Conservation (phyloP, 202 grass and related monocot genomes). For the Eragrostis tef region DNA sequence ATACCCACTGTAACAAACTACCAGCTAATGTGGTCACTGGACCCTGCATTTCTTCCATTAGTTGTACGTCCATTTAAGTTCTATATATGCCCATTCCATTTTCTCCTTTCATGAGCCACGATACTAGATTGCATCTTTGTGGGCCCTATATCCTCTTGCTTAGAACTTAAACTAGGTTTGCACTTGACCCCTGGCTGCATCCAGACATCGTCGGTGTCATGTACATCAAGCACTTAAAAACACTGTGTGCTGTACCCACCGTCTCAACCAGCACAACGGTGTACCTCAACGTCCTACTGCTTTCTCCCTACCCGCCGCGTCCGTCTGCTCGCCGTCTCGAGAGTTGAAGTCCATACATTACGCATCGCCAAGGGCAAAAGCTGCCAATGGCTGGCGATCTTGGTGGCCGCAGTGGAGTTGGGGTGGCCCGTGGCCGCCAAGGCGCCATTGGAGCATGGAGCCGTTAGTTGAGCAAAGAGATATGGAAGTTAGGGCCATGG, state of each 20-base stretch:
- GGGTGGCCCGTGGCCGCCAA: neutral
- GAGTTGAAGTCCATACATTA: neutral
- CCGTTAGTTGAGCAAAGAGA: neutral
- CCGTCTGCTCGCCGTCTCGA: neutral
- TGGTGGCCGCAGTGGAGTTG: constrained; percentile 4
- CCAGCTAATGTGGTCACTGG: neutral
- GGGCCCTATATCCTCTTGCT: neutral
- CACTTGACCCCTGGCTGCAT: constrained; percentile 29
- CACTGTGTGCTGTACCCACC: neutral
- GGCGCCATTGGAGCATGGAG: constrained; percentile 36
- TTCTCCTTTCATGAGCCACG: neutral
- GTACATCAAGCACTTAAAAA: neutral
- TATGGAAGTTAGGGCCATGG: neutral
- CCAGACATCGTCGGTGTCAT: neutral
- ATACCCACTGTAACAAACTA: neutral
- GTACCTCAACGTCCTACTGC: neutral
- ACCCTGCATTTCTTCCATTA: neutral
- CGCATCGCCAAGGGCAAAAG: neutral
- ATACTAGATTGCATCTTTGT: neutral
- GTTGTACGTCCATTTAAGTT: neutral
- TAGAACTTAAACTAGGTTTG: neutral
- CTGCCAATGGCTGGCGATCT: constrained; percentile 37
- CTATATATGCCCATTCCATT: neutral
- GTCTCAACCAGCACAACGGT: neutral
- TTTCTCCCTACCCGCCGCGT: constrained; percentile 7